phyloP scores from a whole-genome alignment of 2,329 filamentous ascomycete genomes.

The Torrubiella hemipterigena region DNA sequence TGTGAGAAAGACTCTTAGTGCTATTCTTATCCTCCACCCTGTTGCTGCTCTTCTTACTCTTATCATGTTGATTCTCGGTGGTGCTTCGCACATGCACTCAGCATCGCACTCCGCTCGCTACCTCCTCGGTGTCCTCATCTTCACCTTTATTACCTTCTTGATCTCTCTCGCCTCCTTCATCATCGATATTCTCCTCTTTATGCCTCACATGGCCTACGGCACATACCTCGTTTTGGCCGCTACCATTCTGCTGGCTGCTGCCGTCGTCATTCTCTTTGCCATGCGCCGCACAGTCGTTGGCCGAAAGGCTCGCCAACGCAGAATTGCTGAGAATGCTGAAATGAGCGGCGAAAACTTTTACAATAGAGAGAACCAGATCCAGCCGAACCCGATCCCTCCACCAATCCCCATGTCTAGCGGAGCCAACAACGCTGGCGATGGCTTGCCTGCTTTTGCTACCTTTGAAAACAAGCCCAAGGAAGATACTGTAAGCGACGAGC shows the following conservation, averaged over 20 bases:
- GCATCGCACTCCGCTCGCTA: slow-evolving; percentile 86
- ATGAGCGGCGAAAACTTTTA: slow-evolving; percentile 96
- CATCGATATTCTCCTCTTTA: slow-evolving; percentile 86
- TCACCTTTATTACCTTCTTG: slow-evolving; percentile 75
- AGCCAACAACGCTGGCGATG: slow-evolving; percentile 36
- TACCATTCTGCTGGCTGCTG: slow-evolving; percentile 71
- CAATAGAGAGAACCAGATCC: slow-evolving; percentile 50
- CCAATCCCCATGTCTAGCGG: slow-evolving; percentile 47
- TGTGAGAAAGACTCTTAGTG: slow-evolving; percentile 57
- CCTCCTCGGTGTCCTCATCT: slow-evolving; percentile 71
- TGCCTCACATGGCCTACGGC: slow-evolving; percentile 88
- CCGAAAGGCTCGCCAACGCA: slow-evolving; percentile 83
- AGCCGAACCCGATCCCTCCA: slow-evolving; percentile 39
- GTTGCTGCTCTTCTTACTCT: slow-evolving; percentile 79
- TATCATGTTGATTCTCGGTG: slow-evolving; percentile 69
- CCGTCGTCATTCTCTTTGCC: slow-evolving; percentile 78
- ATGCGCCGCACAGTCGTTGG: slow-evolving; percentile 89
- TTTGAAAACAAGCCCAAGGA: slow-evolving; percentile 57
- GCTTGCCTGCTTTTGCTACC: slow-evolving; percentile 44
- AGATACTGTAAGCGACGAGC: slow-evolving; percentile 54
- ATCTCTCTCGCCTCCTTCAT: slow-evolving; percentile 79
- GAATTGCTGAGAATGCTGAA: slow-evolving; percentile 86
- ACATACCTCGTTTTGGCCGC: slow-evolving; percentile 87
- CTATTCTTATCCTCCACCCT: slow-evolving; percentile 85
- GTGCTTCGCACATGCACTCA: slow-evolving; percentile 72